Percentiles rank a stretch among this genome's conserved stretches.
Evolutionary conservation across 2,329 filamentous ascomycete genomes (phyloP).

Genomic region (Colletotrichum orchidophilum): DNA sequence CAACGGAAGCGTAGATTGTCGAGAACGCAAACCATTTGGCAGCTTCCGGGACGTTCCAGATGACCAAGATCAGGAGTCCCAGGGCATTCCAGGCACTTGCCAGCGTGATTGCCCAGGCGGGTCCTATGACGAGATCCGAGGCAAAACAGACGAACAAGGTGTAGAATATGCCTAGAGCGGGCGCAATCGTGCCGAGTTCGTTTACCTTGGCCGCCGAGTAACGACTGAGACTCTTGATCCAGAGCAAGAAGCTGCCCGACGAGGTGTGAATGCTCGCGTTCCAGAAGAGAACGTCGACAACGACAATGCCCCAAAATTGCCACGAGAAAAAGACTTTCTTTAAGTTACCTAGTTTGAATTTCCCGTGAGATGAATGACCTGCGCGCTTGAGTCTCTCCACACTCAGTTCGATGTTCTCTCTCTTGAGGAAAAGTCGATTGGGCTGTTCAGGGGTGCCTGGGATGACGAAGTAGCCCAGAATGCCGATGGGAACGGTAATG

Average conservation of each 20-base stretch:
- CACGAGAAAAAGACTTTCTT: conserved; percentile 49
- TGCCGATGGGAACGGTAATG: conserved; percentile 52
- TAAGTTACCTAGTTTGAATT: conserved; percentile 44
- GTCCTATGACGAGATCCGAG: conserved; percentile 25
- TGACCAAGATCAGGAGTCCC: conserved; percentile 51
- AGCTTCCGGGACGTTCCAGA: conserved; percentile 65
- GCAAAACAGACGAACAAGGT: conserved; percentile 26
- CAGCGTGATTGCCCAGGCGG: conserved; percentile 45
- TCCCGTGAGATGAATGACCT: conserved; percentile 52
- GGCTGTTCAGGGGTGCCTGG: conserved; percentile 44
- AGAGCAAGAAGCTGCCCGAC: conserved; percentile 47
- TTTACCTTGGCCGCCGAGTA: conserved; percentile 59
- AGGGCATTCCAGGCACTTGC: conserved; percentile 18
- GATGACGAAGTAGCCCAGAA: conserved; percentile 51
- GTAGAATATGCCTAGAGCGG: conserved; percentile 19
- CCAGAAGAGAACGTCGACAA: conserved; percentile 55
- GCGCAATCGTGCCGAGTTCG: conserved; percentile 50
- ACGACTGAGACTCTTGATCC: conserved; percentile 51
- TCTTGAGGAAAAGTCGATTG: conserved; percentile 40
- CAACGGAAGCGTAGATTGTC: conserved; percentile 39
- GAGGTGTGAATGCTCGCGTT: conserved; percentile 54
- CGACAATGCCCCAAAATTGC: conserved; percentile 47
- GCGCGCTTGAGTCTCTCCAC: conserved; percentile 46
- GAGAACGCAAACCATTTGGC: conserved; percentile 63
- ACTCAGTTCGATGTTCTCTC: conserved; percentile 38